Conservation (phyloP, 768 basidiomycete genomes). For the Pholiota conissans region DNA sequence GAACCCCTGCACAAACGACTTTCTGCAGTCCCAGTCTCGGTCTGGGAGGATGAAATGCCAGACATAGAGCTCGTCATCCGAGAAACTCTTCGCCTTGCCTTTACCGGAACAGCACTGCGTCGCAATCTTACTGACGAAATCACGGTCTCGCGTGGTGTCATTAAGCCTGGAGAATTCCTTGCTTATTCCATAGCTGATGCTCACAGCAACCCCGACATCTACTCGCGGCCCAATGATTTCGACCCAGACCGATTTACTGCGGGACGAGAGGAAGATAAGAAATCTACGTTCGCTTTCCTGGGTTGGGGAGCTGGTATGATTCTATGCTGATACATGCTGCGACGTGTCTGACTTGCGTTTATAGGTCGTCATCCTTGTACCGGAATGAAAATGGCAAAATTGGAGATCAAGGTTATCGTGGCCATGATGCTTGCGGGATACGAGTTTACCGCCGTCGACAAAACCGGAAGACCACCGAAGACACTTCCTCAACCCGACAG, state of each 20-base stretch:
- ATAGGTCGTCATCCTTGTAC: slow-evolving; percentile 39
- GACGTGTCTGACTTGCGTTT: neutral
- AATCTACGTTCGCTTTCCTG: slow-evolving; percentile 29
- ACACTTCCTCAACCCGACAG: slow-evolving; percentile 26
- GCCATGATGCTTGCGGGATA: slow-evolving; percentile 32
- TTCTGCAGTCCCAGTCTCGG: slow-evolving; percentile 31
- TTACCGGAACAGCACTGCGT: slow-evolving; percentile 31
- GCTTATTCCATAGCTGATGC: slow-evolving; percentile 33
- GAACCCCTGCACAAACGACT: slow-evolving; percentile 36
- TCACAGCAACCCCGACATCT: slow-evolving; percentile 36
- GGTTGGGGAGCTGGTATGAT: slow-evolving; percentile 43
- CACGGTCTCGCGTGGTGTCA: slow-evolving; percentile 21
- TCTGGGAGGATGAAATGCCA: slow-evolving; percentile 44
- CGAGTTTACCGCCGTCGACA: slow-evolving; percentile 34
- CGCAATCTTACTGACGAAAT: slow-evolving; percentile 35
- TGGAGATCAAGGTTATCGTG: slow-evolving; percentile 38
- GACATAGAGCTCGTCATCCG: slow-evolving; percentile 36
- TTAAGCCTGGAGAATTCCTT: slow-evolving; percentile 36
- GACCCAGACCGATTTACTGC: slow-evolving; percentile 34
- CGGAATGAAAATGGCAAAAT: slow-evolving; percentile 38
- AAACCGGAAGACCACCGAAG: slow-evolving; percentile 21
- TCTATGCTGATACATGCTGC: neutral
- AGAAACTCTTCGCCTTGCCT: slow-evolving; percentile 38
- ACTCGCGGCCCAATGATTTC: slow-evolving; percentile 33
- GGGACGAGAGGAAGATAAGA: slow-evolving; percentile 36